Evolutionary conservation across 192 early-diverging fungal genomes (phyloP), one percentile per base, ranked within the genome.

Genomic region (Entomortierella parvispora): DNA sequence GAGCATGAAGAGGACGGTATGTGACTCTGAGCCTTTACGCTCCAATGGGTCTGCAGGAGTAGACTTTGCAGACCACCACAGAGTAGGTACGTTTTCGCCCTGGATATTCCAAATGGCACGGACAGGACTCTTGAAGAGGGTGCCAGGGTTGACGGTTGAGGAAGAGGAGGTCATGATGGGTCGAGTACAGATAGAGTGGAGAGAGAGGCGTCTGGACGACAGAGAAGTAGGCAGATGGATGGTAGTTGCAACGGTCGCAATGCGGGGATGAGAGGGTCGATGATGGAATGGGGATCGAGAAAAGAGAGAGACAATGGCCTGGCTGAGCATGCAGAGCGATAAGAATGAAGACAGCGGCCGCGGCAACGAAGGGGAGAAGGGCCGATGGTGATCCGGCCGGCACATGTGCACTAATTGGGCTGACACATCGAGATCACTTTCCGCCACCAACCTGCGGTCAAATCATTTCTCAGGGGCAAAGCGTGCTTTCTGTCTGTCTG

Each of bases 1-100:
- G 48, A 77, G 62, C 74, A 77, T 77, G 32, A 77, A 68, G 20
- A 77, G 49, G 46, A 77, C 74, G 32, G 74, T 77, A 53, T 57
- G 52, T 3, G 37, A 47, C 40, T 22, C 10, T n/a, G 29, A n/a
- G 49, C 22, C 58, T 32, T 0, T 37, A 15, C 1, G 54, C 14
- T 0, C 44, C 43, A 18, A 50, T 44, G 2, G 52, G 32, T 29
- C 33, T 65, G 20, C 4, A 48, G 29, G 6, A 47, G 28, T 7
- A 31, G 37, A 54, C 44, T 50, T 66, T 25, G 74, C 56, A 9
- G 74, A 65, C 74, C 74, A 77, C 74, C 74, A 77, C 14, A 77
- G 60, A 0, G 74, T 77, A 28, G 74, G 74, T 2, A 77, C 49
- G 23, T 77, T 68, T 40, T 77, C 74, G 26, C 74, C 74, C 26